Conservation (phyloP, 371 early-diverging fungal species). For the Fennellomyces sp. region DNA sequence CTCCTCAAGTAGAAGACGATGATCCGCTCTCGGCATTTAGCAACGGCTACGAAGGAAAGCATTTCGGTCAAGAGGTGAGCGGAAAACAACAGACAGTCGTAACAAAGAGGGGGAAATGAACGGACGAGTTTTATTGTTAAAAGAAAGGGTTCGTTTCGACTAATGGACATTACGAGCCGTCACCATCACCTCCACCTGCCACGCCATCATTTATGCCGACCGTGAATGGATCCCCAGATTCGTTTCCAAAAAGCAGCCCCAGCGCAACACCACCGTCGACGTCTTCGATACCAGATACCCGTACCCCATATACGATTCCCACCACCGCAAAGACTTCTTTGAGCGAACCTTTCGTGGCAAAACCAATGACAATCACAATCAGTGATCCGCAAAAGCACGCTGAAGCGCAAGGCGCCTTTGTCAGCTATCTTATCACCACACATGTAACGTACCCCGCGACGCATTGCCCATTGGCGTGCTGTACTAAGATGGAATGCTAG, state of each 20-base stretch:
- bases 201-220: conserved; percentile 7
- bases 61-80: conserved; percentile 8
- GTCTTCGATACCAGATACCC: conserved; percentile 1
- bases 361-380: conserved; percentile 57
- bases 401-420: conserved; percentile 76
- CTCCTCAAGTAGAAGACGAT: conserved; percentile 27
- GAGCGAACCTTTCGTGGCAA: neutral
- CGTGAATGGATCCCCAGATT: conserved; percentile 2
- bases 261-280: conserved; percentile 1
- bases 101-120: neutral
- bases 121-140: neutral
- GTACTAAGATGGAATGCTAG: no score
- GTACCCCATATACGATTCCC: neutral
- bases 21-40: conserved; percentile 32
- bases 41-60: neutral
- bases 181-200: conserved; percentile 4
- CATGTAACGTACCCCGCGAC: neutral
- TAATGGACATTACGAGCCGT: conserved; percentile 5
- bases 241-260: neutral
- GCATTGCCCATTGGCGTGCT: no score
- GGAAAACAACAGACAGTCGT: no score
- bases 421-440: conserved; percentile 84
- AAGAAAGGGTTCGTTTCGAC: neutral
- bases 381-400: conserved; percentile 85
- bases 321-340: neutral